Percentiles rank a stretch among this genome's conserved stretches.
These are phyloP conservation scores for Metschnikowia orientalis DNA, from an alignment of 805 yeast species.

Conservation along the genomic window DNA sequence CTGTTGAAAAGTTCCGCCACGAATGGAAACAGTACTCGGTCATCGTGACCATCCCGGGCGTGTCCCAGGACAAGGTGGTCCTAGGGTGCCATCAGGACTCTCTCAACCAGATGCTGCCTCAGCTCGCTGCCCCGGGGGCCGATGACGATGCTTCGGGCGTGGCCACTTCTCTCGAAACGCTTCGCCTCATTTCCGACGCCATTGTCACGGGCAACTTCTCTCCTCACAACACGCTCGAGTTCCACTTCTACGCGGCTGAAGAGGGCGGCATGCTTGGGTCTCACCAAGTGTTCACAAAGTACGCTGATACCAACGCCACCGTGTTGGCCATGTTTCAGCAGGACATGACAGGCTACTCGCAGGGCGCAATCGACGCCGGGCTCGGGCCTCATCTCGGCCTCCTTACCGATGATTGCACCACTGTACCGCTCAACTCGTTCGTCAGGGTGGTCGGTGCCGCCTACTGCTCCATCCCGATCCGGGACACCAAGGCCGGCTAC, in stretches of 20 bases:
- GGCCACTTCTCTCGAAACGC: slow-evolving; percentile 69
- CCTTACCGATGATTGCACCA: slow-evolving; percentile 66
- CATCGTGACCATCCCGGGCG: slow-evolving; percentile 60
- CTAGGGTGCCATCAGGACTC: slow-evolving; percentile 92
- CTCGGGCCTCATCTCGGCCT: slow-evolving; percentile 72
- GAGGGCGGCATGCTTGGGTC: slow-evolving; percentile 91
- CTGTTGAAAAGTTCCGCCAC: slow-evolving; percentile 52
- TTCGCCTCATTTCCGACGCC: slow-evolving; percentile 52
- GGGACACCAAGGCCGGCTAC: slow-evolving; percentile 80
- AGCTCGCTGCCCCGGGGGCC: slow-evolving; percentile 83
- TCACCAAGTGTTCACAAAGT: slow-evolving; percentile 62
- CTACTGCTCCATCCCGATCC: slow-evolving; percentile 66
- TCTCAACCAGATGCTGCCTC: slow-evolving; percentile 67
- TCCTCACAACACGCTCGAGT: slow-evolving; percentile 76
- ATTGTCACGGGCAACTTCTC: slow-evolving; percentile 32
- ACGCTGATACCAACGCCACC: slow-evolving; percentile 39
- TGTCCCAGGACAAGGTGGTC: slow-evolving; percentile 49
- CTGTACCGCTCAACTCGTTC: slow-evolving; percentile 51
- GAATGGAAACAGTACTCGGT: slow-evolving; percentile 77
- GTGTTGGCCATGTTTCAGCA: slow-evolving; percentile 88
- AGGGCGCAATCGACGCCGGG: slow-evolving; percentile 45
- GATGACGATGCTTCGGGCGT: slow-evolving; percentile 94
- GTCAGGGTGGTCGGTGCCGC: slow-evolving; percentile 55
- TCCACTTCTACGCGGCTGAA: slow-evolving; percentile 94
- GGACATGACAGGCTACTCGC: slow-evolving; percentile 86